phyloP scores from a whole-genome alignment of 495 filamentous ascomycete species.

The Lophiotrema nucula region DNA sequence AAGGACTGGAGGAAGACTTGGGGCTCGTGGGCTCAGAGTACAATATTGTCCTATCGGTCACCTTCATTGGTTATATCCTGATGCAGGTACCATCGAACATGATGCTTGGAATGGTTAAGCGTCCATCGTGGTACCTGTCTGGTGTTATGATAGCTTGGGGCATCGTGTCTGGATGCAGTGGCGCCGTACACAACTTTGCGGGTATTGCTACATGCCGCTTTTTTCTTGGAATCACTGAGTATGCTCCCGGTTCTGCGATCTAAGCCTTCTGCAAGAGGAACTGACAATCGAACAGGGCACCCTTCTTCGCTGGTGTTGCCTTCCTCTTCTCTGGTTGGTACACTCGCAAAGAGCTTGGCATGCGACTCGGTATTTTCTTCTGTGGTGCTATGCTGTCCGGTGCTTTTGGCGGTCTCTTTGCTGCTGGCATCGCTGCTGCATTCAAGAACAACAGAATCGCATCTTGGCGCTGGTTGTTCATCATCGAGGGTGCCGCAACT shows the following conservation, averaged over 20 bases:
- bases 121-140: not conserved
- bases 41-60: conserved; percentile 9
- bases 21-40: not conserved
- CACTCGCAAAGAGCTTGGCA: conserved; percentile 52
- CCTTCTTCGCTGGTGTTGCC: conserved; percentile 43
- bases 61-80: conserved; percentile 13
- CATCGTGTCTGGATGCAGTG: not conserved
- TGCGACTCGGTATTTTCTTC: conserved; percentile 59
- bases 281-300: not conserved
- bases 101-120: not conserved
- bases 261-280: too few relatives aligned
- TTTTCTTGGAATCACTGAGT: not conserved
- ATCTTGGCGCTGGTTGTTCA: conserved; percentile 1
- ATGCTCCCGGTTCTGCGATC: not conserved
- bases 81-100: conserved; percentile 7
- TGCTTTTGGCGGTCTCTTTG: conserved; percentile 63
- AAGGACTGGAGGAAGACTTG: too few relatives aligned
- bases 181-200: not conserved
- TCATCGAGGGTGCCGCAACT: not conserved
- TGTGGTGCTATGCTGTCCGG: conserved; percentile 62
- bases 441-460: not conserved
- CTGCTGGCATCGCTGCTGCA: conserved; percentile 45
- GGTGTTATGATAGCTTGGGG: not conserved
- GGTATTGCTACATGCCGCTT: not conserved
- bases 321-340: conserved; percentile 59